These are phyloP conservation scores for Ophidiomyces ophidiicola DNA, from an alignment of 2,329 filamentous ascomycete species.

Conservation along the genomic window DNA sequence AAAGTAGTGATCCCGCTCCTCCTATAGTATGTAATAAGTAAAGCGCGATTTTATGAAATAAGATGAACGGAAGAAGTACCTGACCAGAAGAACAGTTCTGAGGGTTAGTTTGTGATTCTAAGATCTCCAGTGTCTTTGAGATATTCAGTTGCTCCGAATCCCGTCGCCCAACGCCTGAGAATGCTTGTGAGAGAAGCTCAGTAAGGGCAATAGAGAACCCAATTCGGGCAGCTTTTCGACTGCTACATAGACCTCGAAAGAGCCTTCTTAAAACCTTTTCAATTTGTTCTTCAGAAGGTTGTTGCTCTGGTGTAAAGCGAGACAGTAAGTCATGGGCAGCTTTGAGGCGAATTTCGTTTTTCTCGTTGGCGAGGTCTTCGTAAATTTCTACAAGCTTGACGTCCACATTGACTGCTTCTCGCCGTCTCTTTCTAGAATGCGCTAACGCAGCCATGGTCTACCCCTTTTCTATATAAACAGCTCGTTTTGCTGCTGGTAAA, in stretches of 20 bases:
- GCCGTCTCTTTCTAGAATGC: slow-evolving; percentile 27
- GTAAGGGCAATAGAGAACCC: slow-evolving; percentile 84
- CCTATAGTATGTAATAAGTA: slow-evolving; percentile 47
- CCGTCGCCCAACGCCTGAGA: slow-evolving; percentile 30
- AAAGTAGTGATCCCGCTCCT: slow-evolving; percentile 74
- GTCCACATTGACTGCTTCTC: slow-evolving; percentile 33
- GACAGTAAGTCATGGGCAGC: slow-evolving; percentile 35
- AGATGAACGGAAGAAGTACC: slow-evolving; percentile 27
- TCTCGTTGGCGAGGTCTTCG: slow-evolving; percentile 37
- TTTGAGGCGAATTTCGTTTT: slow-evolving; percentile 36
- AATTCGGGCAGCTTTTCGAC: slow-evolving; percentile 73
- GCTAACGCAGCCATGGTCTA: slow-evolving; percentile 1
- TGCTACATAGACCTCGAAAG: slow-evolving; percentile 78
- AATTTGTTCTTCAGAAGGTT: slow-evolving; percentile 31
- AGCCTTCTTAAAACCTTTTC: slow-evolving; percentile 46
- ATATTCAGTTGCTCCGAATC: slow-evolving; percentile 26
- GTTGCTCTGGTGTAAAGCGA: slow-evolving; percentile 33
- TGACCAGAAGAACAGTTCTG: slow-evolving; percentile 43
- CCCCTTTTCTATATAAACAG: neutral
- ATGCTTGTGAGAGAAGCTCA: slow-evolving; percentile 62
- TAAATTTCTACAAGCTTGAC: slow-evolving; percentile 38
- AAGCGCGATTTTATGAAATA: slow-evolving; percentile 41
- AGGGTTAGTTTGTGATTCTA: slow-evolving; percentile 41
- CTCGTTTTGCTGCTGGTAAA: no score
- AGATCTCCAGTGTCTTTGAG: slow-evolving; percentile 38